These are phyloP conservation scores for Coniella vitis DNA, from an alignment of 2,329 filamentous ascomycete species.

Conservation along the genomic window DNA sequence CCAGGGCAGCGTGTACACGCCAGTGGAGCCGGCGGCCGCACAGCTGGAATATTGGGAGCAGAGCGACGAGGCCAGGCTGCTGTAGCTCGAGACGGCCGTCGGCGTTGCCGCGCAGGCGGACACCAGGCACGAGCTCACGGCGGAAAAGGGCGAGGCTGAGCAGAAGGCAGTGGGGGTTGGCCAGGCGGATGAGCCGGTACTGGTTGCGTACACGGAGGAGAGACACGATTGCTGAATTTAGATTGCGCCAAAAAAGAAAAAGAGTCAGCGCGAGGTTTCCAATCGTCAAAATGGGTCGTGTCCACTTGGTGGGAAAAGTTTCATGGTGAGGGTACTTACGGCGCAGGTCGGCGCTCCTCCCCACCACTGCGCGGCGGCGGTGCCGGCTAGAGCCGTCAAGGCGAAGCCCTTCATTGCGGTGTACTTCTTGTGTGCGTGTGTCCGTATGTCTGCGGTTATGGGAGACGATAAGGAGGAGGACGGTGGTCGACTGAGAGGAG, in stretches of 20 bases:
- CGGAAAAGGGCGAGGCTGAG: conserved; percentile 21
- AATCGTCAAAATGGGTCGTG: no score
- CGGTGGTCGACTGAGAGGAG: no score
- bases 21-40: conserved; percentile 30
- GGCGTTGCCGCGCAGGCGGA: conserved; percentile 26
- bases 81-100: conserved; percentile 24
- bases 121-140: conserved; percentile 24
- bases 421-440: background rate
- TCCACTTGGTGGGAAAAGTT: conserved; percentile 5
- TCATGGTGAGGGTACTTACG: conserved; percentile 24
- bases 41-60: conserved; percentile 35
- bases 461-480: background rate
- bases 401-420: conserved; percentile 6
- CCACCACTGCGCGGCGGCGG: conserved; percentile 29
- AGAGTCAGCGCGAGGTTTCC: no score
- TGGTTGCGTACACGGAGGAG: conserved; percentile 29
- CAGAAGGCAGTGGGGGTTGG: conserved; percentile 28
- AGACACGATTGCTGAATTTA: conserved; percentile 36
- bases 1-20: conserved; percentile 33
- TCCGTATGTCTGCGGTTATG: background rate
- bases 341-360: conserved; percentile 34
- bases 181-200: conserved; percentile 21
- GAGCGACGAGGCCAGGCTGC: conserved; percentile 33
- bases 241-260: no score
- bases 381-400: conserved; percentile 8